Percentiles rank a stretch among this genome's conserved stretches.
Conservation (phyloP, 805 yeast genomes). For the Starmerella geochares region DNA sequence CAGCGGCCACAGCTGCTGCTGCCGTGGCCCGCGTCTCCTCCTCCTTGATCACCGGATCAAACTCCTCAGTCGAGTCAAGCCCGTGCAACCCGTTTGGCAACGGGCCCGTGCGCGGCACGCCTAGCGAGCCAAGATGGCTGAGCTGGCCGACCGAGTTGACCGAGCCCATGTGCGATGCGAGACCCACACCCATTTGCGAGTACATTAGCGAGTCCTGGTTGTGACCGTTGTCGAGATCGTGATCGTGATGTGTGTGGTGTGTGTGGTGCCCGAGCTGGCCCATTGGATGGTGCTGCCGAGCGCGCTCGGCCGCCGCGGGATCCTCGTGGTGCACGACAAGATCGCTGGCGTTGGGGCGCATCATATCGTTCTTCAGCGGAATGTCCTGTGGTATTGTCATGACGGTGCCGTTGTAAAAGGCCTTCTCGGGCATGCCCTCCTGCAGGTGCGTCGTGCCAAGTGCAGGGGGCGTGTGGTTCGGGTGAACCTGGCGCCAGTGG, state of each 20-base stretch:
- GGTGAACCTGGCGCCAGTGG: constrained; percentile 25
- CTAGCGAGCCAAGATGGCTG: constrained; percentile 4
- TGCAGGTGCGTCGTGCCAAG: constrained; percentile 18
- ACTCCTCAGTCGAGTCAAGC: constrained; percentile 11
- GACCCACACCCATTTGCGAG: constrained; percentile 6
- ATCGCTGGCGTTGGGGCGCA: not conserved
- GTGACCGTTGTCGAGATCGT: constrained; percentile 4
- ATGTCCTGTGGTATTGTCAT: not conserved
- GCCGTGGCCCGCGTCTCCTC: constrained; percentile 12
- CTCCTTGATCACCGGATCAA: constrained; percentile 17
- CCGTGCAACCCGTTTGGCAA: constrained; percentile 6
- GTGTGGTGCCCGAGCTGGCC: not conserved
- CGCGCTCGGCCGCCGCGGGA: constrained; percentile 2
- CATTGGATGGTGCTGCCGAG: constrained; percentile 3
- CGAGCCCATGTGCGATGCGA: constrained; percentile 2
- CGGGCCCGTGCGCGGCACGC: constrained; percentile 9
- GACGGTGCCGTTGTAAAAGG: constrained; percentile 10
- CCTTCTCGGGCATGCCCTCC: constrained; percentile 23
- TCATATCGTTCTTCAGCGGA: not conserved
- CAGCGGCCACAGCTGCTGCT: constrained; percentile 9
- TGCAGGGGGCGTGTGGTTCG: constrained; percentile 21
- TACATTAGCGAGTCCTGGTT: constrained; percentile 3
- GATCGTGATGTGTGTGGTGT: not conserved
- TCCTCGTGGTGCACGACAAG: constrained; percentile 7
- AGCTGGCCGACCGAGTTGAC: constrained; percentile 1